phyloP scores from a whole-genome alignment of 371 early-diverging fungal genomes.

The Mucor saturninus region DNA sequence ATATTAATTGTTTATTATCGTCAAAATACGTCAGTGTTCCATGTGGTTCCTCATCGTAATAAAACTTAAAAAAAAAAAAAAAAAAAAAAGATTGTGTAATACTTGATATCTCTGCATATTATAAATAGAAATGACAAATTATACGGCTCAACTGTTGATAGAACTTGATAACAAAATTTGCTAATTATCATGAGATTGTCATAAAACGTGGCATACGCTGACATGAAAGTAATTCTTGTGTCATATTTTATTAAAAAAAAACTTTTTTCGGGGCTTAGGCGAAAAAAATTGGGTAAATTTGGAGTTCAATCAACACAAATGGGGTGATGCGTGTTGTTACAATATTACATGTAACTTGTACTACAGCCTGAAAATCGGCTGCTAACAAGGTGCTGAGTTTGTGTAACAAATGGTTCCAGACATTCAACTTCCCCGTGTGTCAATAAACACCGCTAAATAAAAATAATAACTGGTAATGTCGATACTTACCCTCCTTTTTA shows the following conservation, averaged over 20 bases:
- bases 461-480: background rate
- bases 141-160: background rate
- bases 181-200: background rate
- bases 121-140: background rate
- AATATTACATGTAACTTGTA: background rate
- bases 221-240: background rate
- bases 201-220: background rate
- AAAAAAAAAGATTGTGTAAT: too few species aligned
- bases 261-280: background rate
- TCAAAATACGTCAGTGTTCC: too few species aligned
- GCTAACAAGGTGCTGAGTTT: background rate
- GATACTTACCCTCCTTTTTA: background rate
- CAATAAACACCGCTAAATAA: background rate
- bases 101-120: background rate
- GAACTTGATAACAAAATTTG: background rate
- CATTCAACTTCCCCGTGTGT: background rate
- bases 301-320: background rate
- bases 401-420: background rate
- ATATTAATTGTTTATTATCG: too few species aligned
- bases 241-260: background rate
- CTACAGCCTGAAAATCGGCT: slow-evolving; percentile 2
- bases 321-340: background rate
- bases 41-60: too few species aligned
- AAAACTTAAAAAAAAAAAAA: too few species aligned
- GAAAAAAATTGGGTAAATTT: background rate